These are phyloP conservation scores for Allium cepa DNA, from an alignment of 106 monocot species.

Conservation along the genomic window DNA sequence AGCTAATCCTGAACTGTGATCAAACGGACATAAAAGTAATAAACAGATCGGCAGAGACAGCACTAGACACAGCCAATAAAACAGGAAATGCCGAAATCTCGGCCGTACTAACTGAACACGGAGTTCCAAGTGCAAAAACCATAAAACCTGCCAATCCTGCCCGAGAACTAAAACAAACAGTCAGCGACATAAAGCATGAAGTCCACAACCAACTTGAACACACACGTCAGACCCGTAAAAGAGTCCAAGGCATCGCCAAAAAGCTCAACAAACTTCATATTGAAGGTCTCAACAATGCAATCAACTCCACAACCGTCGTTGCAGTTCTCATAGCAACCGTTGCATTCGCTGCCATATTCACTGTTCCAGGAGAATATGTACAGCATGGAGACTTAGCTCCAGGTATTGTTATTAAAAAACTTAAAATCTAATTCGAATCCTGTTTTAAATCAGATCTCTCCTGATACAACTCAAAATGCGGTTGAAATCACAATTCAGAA, in stretches of 20 bases:
- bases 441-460: no score
- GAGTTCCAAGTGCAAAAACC: constrained; percentile 42
- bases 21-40: constrained; percentile 43
- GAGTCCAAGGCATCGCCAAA: constrained; percentile 70
- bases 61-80: constrained; percentile 78
- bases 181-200: constrained; percentile 88
- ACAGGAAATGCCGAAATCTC: constrained; percentile 44
- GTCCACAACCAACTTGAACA: constrained; percentile 84
- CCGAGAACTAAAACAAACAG: constrained; percentile 61
- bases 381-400: constrained; percentile 27
- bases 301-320: constrained; percentile 88
- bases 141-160: constrained; percentile 40
- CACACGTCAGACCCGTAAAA: constrained; percentile 59
- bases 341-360: constrained; percentile 87
- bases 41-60: constrained; percentile 76
- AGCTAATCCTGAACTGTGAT: constrained; percentile 37
- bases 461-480: no score
- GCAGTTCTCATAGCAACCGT: constrained; percentile 91
- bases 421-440: no score
- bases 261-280: constrained; percentile 75
- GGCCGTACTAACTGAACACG: constrained; percentile 29
- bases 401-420: constrained; percentile 7
- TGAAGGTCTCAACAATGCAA: constrained; percentile 89
- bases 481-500: no score
- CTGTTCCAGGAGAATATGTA: constrained; percentile 68